These are phyloP conservation scores for Trichoderma gamsii DNA, from an alignment of 495 filamentous ascomycete species.

Conservation along the genomic window DNA sequence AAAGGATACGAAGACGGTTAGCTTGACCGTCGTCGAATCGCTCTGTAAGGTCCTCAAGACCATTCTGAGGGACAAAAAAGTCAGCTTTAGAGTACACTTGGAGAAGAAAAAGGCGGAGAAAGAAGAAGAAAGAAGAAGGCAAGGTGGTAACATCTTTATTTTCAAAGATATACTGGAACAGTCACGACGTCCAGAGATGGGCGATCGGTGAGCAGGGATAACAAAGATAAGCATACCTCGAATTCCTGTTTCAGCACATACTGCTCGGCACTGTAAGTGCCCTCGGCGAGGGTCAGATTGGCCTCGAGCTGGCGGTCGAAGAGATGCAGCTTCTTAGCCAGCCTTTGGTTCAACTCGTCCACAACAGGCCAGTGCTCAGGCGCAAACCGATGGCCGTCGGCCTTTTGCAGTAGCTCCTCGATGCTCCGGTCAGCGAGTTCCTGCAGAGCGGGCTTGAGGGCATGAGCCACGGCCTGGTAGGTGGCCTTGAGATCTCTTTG, in stretches of 20 bases:
- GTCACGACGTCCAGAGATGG: neutral
- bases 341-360: slow-evolving; percentile 29
- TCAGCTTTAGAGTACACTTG: neutral
- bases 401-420: slow-evolving; percentile 30
- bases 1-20: slow-evolving; percentile 30
- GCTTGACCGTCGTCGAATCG: slow-evolving; percentile 33
- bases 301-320: neutral
- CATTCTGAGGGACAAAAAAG: slow-evolving; percentile 15
- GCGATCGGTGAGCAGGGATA: neutral
- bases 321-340: slow-evolving; percentile 15
- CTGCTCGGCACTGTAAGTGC: neutral
- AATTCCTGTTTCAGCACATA: slow-evolving; percentile 8
- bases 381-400: slow-evolving; percentile 27
- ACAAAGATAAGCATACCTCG: slow-evolving; percentile 10
- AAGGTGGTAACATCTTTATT: neutral
- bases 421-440: slow-evolving; percentile 38
- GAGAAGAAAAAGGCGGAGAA: neutral
- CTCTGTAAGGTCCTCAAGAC: slow-evolving; percentile 27
- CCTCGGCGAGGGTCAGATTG: neutral
- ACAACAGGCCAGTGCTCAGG: slow-evolving; percentile 28
- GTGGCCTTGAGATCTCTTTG: slow-evolving; percentile 36
- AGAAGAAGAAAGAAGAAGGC: neutral
- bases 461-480: slow-evolving; percentile 31
- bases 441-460: slow-evolving; percentile 36
- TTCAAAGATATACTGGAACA: too few relatives aligned